phyloP scores from a whole-genome alignment of 1,284 basidiomycete genomes.

The Heterobasidion occidentale region DNA sequence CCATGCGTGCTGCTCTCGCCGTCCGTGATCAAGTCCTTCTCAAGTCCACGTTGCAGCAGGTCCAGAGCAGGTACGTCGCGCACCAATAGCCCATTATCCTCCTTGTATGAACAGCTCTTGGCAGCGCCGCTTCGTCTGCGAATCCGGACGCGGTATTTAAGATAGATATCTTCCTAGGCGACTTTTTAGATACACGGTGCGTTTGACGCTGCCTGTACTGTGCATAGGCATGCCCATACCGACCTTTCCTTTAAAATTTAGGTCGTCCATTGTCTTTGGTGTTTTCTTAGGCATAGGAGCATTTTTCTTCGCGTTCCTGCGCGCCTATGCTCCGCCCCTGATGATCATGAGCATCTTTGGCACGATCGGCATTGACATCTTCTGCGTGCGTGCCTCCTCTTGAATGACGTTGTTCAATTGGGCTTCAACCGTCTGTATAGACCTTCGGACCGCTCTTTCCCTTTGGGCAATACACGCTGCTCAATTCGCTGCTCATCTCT shows the following conservation, averaged over 20 bases:
- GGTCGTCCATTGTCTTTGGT: slow-evolving; percentile 55
- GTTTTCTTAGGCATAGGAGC: slow-evolving; percentile 63
- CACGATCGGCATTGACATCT: slow-evolving; percentile 54
- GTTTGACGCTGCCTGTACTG: background rate
- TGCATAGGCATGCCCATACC: slow-evolving; percentile 3
- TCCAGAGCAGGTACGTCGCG: slow-evolving; percentile 26
- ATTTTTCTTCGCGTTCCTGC: slow-evolving; percentile 51
- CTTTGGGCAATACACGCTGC: slow-evolving; percentile 52
- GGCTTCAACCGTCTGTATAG: slow-evolving; percentile 16
- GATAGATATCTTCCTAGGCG: slow-evolving; percentile 50
- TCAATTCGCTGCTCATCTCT: slow-evolving; percentile 51
- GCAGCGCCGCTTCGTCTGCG: slow-evolving; percentile 35
- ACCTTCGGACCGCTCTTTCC: slow-evolving; percentile 58
- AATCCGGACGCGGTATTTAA: slow-evolving; percentile 43
- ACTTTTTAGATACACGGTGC: slow-evolving; percentile 58
- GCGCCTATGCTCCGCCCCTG: slow-evolving; percentile 58
- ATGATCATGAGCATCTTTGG: slow-evolving; percentile 50
- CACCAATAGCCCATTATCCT: slow-evolving; percentile 7
- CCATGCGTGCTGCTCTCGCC: slow-evolving; percentile 59
- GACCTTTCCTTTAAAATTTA: slow-evolving; percentile 14
- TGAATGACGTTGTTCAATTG: background rate
- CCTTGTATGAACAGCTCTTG: slow-evolving; percentile 2
- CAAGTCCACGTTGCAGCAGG: slow-evolving; percentile 35
- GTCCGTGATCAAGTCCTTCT: slow-evolving; percentile 48
- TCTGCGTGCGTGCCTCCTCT: slow-evolving; percentile 35